Evolutionary conservation across 345 rosid species (phyloP).

Genomic region (Laguncularia racemosa): DNA sequence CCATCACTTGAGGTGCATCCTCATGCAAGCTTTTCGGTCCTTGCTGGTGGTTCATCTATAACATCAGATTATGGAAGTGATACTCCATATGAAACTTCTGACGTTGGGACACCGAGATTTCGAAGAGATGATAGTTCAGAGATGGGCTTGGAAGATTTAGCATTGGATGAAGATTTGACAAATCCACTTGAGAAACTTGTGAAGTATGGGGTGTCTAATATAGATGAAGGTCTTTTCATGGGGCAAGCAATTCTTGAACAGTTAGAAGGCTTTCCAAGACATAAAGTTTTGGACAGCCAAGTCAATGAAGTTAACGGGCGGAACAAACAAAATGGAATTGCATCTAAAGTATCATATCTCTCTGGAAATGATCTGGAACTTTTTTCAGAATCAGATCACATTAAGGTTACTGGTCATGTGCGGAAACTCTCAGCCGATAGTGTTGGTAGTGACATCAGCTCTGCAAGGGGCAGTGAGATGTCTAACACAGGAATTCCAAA

Average conservation of each 20-base stretch:
- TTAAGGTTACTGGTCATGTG: constrained; percentile 46
- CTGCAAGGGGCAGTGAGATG: constrained; percentile 55
- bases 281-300: constrained; percentile 45
- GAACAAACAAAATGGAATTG: constrained; percentile 46
- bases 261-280: constrained; percentile 78
- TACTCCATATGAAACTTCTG: constrained; percentile 89
- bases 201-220: constrained; percentile 81
- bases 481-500: constrained; percentile 56
- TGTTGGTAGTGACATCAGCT: constrained; percentile 58
- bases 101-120: constrained; percentile 71
- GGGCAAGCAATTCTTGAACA: constrained; percentile 93
- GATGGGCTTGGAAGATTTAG: constrained; percentile 55
- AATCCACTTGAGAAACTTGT: constrained; percentile 83
- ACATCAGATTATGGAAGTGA: constrained; percentile 95
- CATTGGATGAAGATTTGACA: constrained; percentile 69
- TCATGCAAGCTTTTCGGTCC: constrained; percentile 41
- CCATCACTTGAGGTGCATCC: constrained; percentile 37
- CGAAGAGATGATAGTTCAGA: constrained; percentile 65
- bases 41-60: constrained; percentile 62
- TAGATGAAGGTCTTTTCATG: constrained; percentile 93
- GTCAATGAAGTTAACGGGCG: constrained; percentile 35
- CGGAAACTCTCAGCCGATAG: constrained; percentile 70
- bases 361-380: constrained; percentile 45
- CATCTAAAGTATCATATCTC: constrained; percentile 39
- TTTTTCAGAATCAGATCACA: constrained; percentile 53